Base-by-base conservation (phyloP, 768 basidiomycete genomes). In the Sarcodon aspratus region DNA sequence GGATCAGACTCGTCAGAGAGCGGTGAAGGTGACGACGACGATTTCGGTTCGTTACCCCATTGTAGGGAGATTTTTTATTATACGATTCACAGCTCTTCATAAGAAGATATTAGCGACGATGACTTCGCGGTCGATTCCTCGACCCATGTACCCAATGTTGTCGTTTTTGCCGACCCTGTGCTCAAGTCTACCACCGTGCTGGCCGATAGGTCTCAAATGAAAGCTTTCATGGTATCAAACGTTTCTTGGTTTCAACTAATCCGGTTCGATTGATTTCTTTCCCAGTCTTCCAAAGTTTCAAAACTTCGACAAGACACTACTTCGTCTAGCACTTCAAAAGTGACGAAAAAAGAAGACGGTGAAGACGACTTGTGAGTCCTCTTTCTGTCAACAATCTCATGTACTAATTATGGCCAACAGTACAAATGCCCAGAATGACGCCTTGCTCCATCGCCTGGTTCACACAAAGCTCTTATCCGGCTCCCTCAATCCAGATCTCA, bases 391-490 rank as follows among this genome's bases (percentile, higher is more conserved):
- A 32, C 10, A 32, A 37, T 27, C 12, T 31, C 37, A 18, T 9
- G 27, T 54, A 37, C 48, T 43, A 21, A 36, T 49, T 42, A n/a
- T 17, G 5, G 21, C 33, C 42, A 9, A 57, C n/a, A 92, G 90
- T 45, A 76, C 82, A 15, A 85, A 87, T 60, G 65, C 69, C 9
- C 79, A 85, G 54, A 91, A 92, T 47, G 89, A 92, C 59, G 81
- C 79, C 1, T 62, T 84, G 21, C 73, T 92, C 11, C 86, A 90
- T 61, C 80, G 78, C 46, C 69, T 92, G 6, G 74, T 92, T 12
- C 89, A 92, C 60, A 90, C 88, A 0, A 74, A 82, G 53, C 66
- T 92, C 5, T 68, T 92, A 6, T 84, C 89, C 8, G 86, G 84
- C 9, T 86, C 85, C 6, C 62, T 82, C 7, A 72, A 80, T 57